Evolutionary conservation across 1,284 basidiomycete species (phyloP).

Genomic region (Veloporphyrellus conicus): DNA sequence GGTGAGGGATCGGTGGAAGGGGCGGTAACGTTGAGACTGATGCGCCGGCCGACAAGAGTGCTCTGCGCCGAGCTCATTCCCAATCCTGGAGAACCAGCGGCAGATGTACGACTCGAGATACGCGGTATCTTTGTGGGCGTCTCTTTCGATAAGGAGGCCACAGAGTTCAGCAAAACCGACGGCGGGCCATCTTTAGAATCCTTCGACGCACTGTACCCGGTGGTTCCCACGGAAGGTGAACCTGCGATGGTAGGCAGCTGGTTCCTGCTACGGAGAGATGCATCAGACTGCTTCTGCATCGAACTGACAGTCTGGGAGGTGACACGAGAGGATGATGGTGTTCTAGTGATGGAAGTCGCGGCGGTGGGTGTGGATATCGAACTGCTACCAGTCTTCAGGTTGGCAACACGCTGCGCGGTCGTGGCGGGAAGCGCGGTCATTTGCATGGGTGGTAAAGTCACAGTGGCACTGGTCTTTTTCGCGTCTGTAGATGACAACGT

Average conservation of each 20-base stretch:
- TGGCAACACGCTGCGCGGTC: conserved; percentile 77
- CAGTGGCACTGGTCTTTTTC: conserved; percentile 61
- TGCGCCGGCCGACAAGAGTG: conserved; percentile 51
- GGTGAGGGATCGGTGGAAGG: conserved; percentile 66
- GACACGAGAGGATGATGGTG: conserved; percentile 54
- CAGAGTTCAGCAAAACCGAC: conserved; percentile 47
- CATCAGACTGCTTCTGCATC: conserved; percentile 76
- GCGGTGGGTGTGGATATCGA: conserved; percentile 41
- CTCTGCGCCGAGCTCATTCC: conserved; percentile 50
- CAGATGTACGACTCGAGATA: conserved; percentile 76
- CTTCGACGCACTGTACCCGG: conserved; percentile 45
- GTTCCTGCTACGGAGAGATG: conserved; percentile 68
- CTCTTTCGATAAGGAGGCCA: conserved; percentile 60
- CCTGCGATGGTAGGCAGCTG: conserved; percentile 85
- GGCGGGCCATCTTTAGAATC: conserved; percentile 56
- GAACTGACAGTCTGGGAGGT: conserved; percentile 75
- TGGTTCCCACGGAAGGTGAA: conserved; percentile 77
- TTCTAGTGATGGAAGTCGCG: conserved; percentile 40
- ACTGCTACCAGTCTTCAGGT: conserved; percentile 56
- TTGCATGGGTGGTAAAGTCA: conserved; percentile 82
- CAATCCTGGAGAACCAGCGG: conserved; percentile 60
- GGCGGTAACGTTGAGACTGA: conserved; percentile 55
- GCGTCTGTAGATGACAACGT: conserved; percentile 82
- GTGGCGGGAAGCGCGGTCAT: conserved; percentile 74
- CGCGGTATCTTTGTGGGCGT: conserved; percentile 94